Conservation (phyloP, 2,329 filamentous ascomycete species). For the Penicillium sp. region DNA sequence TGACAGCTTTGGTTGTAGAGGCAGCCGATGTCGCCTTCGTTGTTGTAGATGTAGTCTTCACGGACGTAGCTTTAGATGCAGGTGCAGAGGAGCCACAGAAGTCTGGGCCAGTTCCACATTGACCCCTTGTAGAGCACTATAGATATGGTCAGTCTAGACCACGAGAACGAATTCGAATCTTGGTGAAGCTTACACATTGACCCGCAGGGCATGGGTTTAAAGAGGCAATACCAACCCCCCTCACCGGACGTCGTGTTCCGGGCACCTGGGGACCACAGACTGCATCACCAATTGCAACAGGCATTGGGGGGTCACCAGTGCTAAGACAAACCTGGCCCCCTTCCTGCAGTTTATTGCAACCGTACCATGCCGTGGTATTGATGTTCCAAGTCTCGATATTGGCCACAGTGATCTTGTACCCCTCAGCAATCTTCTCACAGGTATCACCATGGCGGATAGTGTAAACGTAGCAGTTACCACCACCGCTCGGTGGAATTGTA, state of each 20-base stretch:
- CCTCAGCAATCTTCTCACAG: not conserved
- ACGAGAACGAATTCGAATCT: not conserved
- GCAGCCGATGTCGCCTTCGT: not conserved
- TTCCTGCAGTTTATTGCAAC: not conserved
- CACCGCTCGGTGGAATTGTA: not conserved
- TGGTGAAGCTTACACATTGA: slow-evolving; percentile 2
- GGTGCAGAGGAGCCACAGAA: not conserved
- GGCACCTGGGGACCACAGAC: slow-evolving; percentile 9
- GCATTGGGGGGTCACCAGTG: not conserved
- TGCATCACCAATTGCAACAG: not conserved
- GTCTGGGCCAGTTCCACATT: slow-evolving; percentile 5
- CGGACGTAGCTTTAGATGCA: not conserved
- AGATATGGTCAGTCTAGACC: not conserved
- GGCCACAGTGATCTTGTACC: not conserved
- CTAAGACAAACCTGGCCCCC: not conserved
- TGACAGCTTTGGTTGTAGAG: not conserved
- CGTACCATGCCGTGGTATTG: not conserved
- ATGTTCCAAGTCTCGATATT: slow-evolving; percentile 3
- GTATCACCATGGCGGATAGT: not conserved
- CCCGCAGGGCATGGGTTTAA: slow-evolving; percentile 5
- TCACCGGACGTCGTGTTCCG: not conserved
- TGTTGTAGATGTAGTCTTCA: not conserved
- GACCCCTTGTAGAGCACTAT: not conserved
- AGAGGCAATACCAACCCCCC: not conserved
- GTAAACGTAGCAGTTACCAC: not conserved